Conservation (phyloP, 2,329 filamentous ascomycete species). For the Cercospora sp. region DNA sequence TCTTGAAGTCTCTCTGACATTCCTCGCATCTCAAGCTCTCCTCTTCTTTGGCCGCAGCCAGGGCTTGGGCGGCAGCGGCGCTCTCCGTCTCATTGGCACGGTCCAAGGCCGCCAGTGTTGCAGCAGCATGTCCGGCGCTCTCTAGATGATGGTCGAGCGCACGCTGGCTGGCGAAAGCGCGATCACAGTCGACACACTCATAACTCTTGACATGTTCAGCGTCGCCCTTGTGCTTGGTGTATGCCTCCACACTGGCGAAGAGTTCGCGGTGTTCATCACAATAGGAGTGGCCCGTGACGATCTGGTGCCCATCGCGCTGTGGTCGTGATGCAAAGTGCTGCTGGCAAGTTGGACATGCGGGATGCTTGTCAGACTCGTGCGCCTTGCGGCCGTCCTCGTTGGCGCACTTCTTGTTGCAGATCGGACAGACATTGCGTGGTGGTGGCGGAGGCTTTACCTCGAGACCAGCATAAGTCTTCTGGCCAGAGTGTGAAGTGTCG, state of each 20-base stretch:
- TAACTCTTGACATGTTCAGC: constrained; percentile 13
- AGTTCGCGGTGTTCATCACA: constrained; percentile 18
- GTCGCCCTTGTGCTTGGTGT: constrained; percentile 13
- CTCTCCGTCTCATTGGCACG: neutral
- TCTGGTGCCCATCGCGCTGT: constrained; percentile 15
- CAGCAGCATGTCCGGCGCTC: constrained; percentile 12
- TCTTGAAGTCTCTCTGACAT: constrained; percentile 19
- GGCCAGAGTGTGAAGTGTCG: neutral
- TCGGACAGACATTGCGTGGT: neutral
- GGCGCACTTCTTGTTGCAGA: constrained; percentile 15
- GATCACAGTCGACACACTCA: constrained; percentile 19
- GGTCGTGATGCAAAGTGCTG: constrained; percentile 10
- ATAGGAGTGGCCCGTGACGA: constrained; percentile 17
- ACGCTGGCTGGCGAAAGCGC: constrained; percentile 11
- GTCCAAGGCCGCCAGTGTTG: neutral
- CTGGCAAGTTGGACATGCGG: constrained; percentile 19
- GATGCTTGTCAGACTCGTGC: constrained; percentile 6
- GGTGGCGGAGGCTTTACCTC: neutral
- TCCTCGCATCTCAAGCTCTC: constrained; percentile 20
- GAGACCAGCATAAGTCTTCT: neutral
- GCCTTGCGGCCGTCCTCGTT: constrained; percentile 3
- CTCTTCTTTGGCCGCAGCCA: constrained; percentile 12
- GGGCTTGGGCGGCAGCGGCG: neutral
- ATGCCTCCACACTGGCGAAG: neutral
- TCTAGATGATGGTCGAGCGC: constrained; percentile 19